Evolutionary conservation across 257 asterid genomes (phyloP), one percentile per base, ranked within the genome.

Genomic region (Anisodus acutangulus): DNA sequence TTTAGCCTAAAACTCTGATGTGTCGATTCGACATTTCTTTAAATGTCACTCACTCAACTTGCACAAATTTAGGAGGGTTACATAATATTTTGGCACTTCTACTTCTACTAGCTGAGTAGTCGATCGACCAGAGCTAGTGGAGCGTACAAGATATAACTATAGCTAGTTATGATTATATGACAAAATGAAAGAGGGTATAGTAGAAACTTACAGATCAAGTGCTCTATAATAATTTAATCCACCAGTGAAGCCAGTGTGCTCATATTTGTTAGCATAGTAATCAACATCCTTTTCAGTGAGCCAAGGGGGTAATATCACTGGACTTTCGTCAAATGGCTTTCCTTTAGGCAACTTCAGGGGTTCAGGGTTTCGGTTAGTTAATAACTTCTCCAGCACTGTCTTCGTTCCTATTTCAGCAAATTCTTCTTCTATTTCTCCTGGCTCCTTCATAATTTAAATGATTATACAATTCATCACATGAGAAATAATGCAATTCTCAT

Each of bases 161-260:
- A 31, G 35, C 35, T 31, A 31, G 35, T 31, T 31, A 31, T 31
- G 35, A 31, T 31, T 31, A 31, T 31, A 31, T 31, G 35, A 31
- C 35, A 31, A 31, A 31, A 31, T 31, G 35, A 31, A 31, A 1
- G 35, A 31, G 35, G 1, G 35, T 31, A 31, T 31, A 31, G 9
- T 58, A 16, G 10, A 57, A 22, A 26, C 93, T 90, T 82, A 92
- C 98, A 86, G 11, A 62, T 81, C 79, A 39, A 90, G 15, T 3
- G 96, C 93, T 8, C 98, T 95, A 80, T 95, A 95, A 87, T 91
- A 93, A 86, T 95, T 95, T 43, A 95, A 60, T 72, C 89, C 96
- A 55, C 98, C 98, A 0, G 93, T 92, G 92, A 93, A 95, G 66
- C 98, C 98, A 16, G 91, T 92, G 81, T 84, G 81, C 81, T 88